Conservation (phyloP, 371 early-diverging fungal genomes). For the Circinella minor region DNA sequence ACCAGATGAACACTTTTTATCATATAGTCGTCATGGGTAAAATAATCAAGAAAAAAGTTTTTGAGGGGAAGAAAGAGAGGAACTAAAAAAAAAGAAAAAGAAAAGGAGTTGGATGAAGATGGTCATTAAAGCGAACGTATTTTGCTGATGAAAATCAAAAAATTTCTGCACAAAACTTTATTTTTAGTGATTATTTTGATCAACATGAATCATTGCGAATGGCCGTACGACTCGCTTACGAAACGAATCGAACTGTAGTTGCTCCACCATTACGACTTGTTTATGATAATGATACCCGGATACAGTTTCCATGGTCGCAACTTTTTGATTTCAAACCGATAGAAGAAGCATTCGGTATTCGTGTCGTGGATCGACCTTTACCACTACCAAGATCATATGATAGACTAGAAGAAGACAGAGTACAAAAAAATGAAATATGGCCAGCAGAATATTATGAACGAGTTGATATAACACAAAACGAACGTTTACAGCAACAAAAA, state of each 20-base stretch:
- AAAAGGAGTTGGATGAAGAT: not conserved
- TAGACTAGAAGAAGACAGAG: not conserved
- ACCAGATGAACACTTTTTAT: slow-evolving; percentile 18
- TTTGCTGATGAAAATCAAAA: too few relatives aligned
- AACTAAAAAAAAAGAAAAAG: not conserved
- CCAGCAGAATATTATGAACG: slow-evolving; percentile 3
- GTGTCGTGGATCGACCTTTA: slow-evolving; percentile 14
- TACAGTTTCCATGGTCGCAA: slow-evolving; percentile 24
- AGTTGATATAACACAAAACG: not conserved
- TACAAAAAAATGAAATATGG: not conserved
- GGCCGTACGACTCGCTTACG: slow-evolving; percentile 34
- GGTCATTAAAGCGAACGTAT: not conserved
- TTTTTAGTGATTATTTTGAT: slow-evolving; percentile 16
- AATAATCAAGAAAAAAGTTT: not conserved
- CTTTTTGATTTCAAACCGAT: slow-evolving; percentile 14
- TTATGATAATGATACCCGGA: slow-evolving; percentile 15
- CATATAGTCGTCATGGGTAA: slow-evolving; percentile 28
- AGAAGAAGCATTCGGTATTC: slow-evolving; percentile 12
- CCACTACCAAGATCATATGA: not conserved
- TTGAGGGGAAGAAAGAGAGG: too few relatives aligned
- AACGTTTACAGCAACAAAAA: not conserved
- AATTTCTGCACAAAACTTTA: not conserved
- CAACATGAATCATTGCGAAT: slow-evolving; percentile 39
- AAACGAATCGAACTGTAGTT: slow-evolving; percentile 36
- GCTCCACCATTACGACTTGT: slow-evolving; percentile 31